These are phyloP conservation scores for Artomyces pyxidatus DNA, from an alignment of 768 basidiomycete species.

Conservation along the genomic window DNA sequence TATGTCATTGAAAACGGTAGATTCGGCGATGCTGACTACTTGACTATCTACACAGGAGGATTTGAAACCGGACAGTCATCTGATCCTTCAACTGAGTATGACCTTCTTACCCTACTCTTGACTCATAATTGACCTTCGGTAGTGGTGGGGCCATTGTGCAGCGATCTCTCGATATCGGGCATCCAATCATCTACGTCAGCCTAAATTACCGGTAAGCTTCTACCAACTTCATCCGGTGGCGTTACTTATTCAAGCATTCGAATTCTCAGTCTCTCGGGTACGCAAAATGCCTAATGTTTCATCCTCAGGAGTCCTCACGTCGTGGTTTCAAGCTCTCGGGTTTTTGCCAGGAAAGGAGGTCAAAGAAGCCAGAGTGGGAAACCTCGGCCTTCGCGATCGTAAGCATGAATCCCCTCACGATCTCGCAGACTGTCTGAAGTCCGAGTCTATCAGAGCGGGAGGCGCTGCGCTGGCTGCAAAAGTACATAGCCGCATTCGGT, in stretches of 20 bases:
- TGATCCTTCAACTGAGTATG: neutral
- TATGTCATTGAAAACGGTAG: neutral
- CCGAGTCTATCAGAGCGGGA: slow-evolving; percentile 34
- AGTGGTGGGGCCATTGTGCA: slow-evolving; percentile 13
- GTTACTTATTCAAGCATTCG: neutral
- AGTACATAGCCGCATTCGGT: slow-evolving; percentile 54
- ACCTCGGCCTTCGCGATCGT: slow-evolving; percentile 60
- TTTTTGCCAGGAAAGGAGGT: slow-evolving; percentile 46
- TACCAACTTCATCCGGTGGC: neutral
- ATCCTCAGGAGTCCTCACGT: neutral
- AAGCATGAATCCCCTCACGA: slow-evolving; percentile 18
- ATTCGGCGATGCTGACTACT: too few relatives aligned
- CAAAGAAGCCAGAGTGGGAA: slow-evolving; percentile 43
- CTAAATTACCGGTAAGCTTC: slow-evolving; percentile 18
- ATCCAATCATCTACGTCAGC: slow-evolving; percentile 19
- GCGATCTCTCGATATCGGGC: slow-evolving; percentile 15
- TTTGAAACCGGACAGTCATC: neutral
- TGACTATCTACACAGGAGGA: slow-evolving; percentile 18
- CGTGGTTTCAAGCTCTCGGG: slow-evolving; percentile 30
- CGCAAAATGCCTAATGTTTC: neutral
- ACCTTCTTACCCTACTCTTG: too few relatives aligned
- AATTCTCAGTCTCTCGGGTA: slow-evolving; percentile 1
- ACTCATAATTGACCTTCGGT: neutral
- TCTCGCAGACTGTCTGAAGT: neutral
- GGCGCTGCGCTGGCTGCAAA: slow-evolving; percentile 57